phyloP scores from a whole-genome alignment of 495 filamentous ascomycete species.

The Parathielavia appendiculata region DNA sequence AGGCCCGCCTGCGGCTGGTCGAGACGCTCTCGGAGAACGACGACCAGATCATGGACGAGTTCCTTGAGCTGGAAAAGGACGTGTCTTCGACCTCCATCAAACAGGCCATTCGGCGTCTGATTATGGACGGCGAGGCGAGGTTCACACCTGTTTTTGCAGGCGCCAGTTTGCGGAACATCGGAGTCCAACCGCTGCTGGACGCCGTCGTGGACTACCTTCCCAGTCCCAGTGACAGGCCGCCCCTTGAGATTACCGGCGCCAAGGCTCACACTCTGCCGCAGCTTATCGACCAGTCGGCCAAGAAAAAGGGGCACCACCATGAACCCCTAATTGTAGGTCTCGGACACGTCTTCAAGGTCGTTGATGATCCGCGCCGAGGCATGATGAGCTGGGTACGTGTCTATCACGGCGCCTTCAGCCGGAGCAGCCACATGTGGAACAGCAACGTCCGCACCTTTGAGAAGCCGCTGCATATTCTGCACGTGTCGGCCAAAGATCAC shows the following conservation, averaged over 20 bases:
- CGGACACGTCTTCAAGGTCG: slow-evolving; percentile 94
- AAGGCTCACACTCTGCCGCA: slow-evolving; percentile 48
- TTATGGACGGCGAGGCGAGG: slow-evolving; percentile 55
- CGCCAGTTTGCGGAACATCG: slow-evolving; percentile 88
- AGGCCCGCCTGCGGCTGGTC: slow-evolving; percentile 70
- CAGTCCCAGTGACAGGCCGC: slow-evolving; percentile 69
- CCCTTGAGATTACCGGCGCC: slow-evolving; percentile 66
- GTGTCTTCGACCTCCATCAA: slow-evolving; percentile 63
- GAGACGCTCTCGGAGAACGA: slow-evolving; percentile 85
- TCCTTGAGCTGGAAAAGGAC: slow-evolving; percentile 70
- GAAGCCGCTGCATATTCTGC: slow-evolving; percentile 71
- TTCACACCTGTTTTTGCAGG: slow-evolving; percentile 87
- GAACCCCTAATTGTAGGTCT: slow-evolving; percentile 59
- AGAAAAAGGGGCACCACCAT: slow-evolving; percentile 40
- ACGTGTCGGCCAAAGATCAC: slow-evolving; percentile 87
- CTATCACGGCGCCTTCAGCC: slow-evolving; percentile 75
- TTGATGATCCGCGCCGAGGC: slow-evolving; percentile 78
- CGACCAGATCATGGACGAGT: slow-evolving; percentile 76
- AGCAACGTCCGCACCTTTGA: slow-evolving; percentile 80
- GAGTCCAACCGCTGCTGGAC: slow-evolving; percentile 89
- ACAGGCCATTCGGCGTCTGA: slow-evolving; percentile 64
- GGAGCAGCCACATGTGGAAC: slow-evolving; percentile 75
- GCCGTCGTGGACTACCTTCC: slow-evolving; percentile 82
- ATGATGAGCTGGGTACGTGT: slow-evolving; percentile 89
- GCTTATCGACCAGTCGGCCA: slow-evolving; percentile 47